Evolutionary conservation across 805 yeast genomes (phyloP).

Genomic region (Cyberlindnera euphorbiiphila): DNA sequence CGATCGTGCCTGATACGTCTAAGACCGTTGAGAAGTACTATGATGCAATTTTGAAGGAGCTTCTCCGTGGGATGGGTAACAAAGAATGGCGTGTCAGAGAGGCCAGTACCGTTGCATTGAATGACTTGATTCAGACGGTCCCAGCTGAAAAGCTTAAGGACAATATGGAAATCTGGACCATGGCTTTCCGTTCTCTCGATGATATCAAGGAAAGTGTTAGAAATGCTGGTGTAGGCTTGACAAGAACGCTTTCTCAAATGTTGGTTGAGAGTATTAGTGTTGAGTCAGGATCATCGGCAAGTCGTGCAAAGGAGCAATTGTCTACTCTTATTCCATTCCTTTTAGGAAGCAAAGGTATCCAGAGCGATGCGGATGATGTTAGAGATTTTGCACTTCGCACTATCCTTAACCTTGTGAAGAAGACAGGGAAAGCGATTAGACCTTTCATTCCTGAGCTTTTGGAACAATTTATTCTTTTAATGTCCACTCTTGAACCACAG

Average conservation of each 20-base stretch:
- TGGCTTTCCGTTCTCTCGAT: constrained; percentile 87
- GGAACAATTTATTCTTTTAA: constrained; percentile 61
- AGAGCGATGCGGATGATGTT: constrained; percentile 85
- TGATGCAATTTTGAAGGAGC: constrained; percentile 57
- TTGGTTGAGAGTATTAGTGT: constrained; percentile 55
- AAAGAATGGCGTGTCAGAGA: constrained; percentile 93
- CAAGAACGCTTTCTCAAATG: constrained; percentile 60
- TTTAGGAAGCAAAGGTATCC: constrained; percentile 71
- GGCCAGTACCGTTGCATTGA: constrained; percentile 71
- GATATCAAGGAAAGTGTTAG: constrained; percentile 94
- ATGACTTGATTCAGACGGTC: constrained; percentile 63
- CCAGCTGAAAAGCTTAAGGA: constrained; percentile 46
- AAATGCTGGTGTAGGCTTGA: constrained; percentile 66
- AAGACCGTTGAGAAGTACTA: constrained; percentile 51
- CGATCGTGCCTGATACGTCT: constrained; percentile 56
- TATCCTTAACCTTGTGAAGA: constrained; percentile 63
- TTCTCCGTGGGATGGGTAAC: constrained; percentile 64
- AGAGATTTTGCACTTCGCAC: constrained; percentile 71
- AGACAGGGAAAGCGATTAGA: constrained; percentile 54
- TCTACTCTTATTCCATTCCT: constrained; percentile 70
- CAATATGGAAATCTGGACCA: constrained; percentile 69
- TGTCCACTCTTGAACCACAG: constrained; percentile 92
- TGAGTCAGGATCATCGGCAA: constrained; percentile 36
- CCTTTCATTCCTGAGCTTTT: constrained; percentile 68
- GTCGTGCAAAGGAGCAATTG: constrained; percentile 45